Conservation (phyloP, 2,329 filamentous ascomycete species). For the Apiospora saccharicola region DNA sequence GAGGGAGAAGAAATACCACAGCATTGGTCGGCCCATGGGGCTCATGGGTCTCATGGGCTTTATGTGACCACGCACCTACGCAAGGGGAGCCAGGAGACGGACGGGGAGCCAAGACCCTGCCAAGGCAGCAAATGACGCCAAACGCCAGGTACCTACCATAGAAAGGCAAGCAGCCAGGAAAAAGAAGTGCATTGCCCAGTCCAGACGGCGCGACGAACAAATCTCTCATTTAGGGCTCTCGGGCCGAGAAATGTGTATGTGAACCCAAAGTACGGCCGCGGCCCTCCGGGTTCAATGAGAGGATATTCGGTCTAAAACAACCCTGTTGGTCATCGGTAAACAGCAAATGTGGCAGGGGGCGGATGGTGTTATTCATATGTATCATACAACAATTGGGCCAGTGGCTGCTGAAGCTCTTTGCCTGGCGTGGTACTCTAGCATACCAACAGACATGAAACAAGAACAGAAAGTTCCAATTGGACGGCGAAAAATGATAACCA, state of each 20-base stretch:
- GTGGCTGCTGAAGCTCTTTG: background rate
- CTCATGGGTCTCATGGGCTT: background rate
- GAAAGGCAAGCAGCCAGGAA: conserved; percentile 20
- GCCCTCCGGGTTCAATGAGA: background rate
- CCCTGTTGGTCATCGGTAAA: conserved; percentile 1
- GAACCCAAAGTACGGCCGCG: background rate
- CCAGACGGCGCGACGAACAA: background rate
- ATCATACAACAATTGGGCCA: background rate
- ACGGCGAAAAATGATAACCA: background rate
- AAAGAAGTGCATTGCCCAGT: conserved; percentile 13
- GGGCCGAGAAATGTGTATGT: background rate
- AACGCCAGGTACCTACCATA: conserved; percentile 16
- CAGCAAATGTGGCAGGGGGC: background rate
- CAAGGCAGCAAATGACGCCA: conserved; percentile 14
- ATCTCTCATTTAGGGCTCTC: background rate
- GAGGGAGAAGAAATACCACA: conserved; percentile 1
- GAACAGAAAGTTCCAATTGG: background rate
- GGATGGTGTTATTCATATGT: background rate
- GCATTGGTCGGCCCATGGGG: conserved; percentile 2
- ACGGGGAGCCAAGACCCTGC: conserved; percentile 1
- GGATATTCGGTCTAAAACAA: background rate
- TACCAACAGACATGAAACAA: background rate
- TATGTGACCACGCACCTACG: background rate
- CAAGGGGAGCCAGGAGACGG: background rate
- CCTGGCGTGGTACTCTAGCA: background rate